These are phyloP conservation scores for Candida ipomoeae DNA, from an alignment of 805 yeast species.

Conservation along the genomic window DNA sequence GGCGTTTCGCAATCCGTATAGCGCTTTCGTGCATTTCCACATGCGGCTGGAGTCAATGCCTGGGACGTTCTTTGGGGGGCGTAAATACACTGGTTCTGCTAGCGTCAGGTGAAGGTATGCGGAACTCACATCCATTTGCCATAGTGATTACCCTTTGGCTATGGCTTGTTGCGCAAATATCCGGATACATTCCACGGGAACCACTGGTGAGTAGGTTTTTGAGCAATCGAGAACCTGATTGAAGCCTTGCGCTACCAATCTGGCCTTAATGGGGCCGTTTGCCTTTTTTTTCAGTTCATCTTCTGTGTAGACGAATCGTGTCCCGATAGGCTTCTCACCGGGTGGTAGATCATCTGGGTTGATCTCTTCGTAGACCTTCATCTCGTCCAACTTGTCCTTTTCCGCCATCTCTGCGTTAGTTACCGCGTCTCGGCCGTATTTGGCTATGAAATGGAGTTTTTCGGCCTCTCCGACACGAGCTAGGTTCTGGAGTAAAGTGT, in stretches of 20 bases:
- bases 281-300: constrained; percentile 1
- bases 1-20: no score
- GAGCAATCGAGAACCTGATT: background rate
- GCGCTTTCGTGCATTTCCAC: no score
- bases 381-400: background rate
- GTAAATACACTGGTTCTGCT: constrained; percentile 1
- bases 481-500: background rate
- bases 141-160: background rate
- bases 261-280: constrained; percentile 1
- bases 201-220: constrained; percentile 5
- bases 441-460: background rate
- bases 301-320: constrained; percentile 4
- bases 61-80: constrained; percentile 1
- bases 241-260: constrained; percentile 2
- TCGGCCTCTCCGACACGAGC: background rate
- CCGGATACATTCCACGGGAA: background rate
- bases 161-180: background rate
- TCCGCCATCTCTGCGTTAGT: background rate
- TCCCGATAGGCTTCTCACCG: background rate
- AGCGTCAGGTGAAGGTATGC: constrained; percentile 5
- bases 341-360: background rate
- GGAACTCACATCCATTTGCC: constrained; percentile 3
- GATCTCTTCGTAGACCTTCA: constrained; percentile 5
- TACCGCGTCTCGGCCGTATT: background rate
- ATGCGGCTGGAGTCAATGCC: no score